A percentile compares a stretch with the other conserved stretches of the same genome.
phyloP scores from a whole-genome alignment of 2,329 filamentous ascomycete genomes.

The Aspergillus sp. region DNA sequence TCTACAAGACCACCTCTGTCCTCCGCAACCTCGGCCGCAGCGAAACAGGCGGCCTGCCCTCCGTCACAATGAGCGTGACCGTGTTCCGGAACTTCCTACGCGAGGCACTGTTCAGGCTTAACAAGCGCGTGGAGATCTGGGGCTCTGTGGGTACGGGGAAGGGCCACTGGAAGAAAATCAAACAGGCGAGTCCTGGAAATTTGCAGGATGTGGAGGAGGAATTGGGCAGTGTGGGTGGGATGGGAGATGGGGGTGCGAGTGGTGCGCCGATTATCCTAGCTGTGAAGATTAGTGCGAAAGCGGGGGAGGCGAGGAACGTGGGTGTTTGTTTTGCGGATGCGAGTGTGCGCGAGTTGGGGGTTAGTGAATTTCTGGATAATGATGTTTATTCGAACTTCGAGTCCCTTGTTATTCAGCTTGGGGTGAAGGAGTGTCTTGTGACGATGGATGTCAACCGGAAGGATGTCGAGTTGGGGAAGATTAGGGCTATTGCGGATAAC shows the following conservation, averaged over 20 bases:
- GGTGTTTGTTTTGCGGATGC: conserved; percentile 98
- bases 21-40: conserved; percentile 83
- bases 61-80: conserved; percentile 91
- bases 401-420: conserved; percentile 90
- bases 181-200: conserved; percentile 93
- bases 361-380: conserved; percentile 98
- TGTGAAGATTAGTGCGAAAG: conserved; percentile 88
- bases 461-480: conserved; percentile 83
- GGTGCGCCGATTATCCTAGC: conserved; percentile 86
- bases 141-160: conserved; percentile 72
- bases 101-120: conserved; percentile 86
- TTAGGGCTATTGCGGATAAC: conserved; percentile 84
- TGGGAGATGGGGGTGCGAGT: conserved; percentile 67
- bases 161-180: conserved; percentile 81
- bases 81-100: conserved; percentile 94
- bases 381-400: conserved; percentile 98
- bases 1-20: conserved; percentile 97
- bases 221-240: conserved; percentile 58
- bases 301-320: conserved; percentile 77
- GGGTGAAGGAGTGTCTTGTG: conserved; percentile 91
- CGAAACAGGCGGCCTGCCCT: conserved; percentile 81
- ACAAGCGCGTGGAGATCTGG: conserved; percentile 91
- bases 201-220: conserved; percentile 97
- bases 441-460: conserved; percentile 76
- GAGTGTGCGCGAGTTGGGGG: conserved; percentile 89